Percentiles rank a stretch among this genome's conserved stretches.
phyloP scores from a whole-genome alignment of 75 land plant species.

The Chamaecyparis obtusa region DNA sequence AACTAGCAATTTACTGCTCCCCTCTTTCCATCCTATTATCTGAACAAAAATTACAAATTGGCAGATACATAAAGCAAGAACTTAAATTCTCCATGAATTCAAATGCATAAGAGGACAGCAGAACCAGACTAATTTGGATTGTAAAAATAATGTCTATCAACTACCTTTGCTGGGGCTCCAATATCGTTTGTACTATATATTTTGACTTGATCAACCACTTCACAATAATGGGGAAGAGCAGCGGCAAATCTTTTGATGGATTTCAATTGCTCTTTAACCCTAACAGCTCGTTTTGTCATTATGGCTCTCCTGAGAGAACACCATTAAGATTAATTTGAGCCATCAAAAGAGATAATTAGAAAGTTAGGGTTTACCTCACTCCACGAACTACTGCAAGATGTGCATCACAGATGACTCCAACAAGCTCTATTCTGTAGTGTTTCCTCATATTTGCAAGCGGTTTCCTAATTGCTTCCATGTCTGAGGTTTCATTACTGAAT shows the following conservation, averaged over 20 bases:
- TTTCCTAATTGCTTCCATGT: not conserved
- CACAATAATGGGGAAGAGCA: conserved; percentile 52
- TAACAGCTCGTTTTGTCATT: conserved; percentile 66
- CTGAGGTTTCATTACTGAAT: not conserved
- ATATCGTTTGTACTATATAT: conserved; percentile 64
- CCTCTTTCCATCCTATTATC: conserved; percentile 76
- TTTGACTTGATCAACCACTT: conserved; percentile 69
- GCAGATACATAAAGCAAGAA: not conserved
- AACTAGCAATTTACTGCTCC: conserved; percentile 53
- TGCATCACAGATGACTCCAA: conserved; percentile 85
- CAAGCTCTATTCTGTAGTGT: conserved; percentile 78
- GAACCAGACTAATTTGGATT: not conserved
- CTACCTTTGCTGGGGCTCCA: conserved; percentile 55
- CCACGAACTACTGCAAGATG: conserved; percentile 84
- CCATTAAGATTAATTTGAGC: not conserved
- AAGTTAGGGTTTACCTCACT: conserved; percentile 42
- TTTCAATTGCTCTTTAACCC: conserved; percentile 71
- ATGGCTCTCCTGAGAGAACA: conserved; percentile 65
- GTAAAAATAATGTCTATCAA: not conserved
- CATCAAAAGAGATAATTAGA: not conserved
- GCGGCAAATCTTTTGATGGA: conserved; percentile 85
- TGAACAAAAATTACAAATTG: conserved; percentile 23
- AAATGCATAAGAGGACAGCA: not conserved
- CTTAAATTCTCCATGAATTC: not conserved
- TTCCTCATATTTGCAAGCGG: conserved; percentile 18